Evolutionary conservation across 1,139 yeast species (phyloP), one percentile per base, ranked within the genome.

Genomic region (Geotrichum reessii): DNA sequence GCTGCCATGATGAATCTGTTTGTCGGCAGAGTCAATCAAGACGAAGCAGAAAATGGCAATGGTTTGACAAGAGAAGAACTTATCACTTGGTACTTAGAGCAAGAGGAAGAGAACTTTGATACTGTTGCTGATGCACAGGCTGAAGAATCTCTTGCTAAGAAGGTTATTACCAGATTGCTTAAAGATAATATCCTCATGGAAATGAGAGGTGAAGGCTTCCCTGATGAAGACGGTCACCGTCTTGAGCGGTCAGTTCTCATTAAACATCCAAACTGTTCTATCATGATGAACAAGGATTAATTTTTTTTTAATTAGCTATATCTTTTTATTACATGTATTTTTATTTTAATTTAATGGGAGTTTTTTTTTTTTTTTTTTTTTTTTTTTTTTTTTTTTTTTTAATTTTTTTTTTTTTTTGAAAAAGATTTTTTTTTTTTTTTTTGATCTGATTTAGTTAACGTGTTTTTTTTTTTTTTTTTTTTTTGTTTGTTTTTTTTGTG

Each of bases 141-240:
- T 19, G 97, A 92, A 71, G 78, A 87, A 63, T 81, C 80, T 54
- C 77, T 89, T 58, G 90, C 91, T 1, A 81, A 78, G 65, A 93
- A 90, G 72, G 97, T 95, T 17, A 76, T 93, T 69, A 86, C 84
- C 71, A 80, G 95, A 66, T 80, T 95, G 67, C 96, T 87, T 27
- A 87, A 87, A 70, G 98, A 93, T 69, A 83, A 88, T 68, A 84
- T 93, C 50, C 78, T 93, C 67, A 84, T 93, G 90, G 85, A 84
- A 66, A 85, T 95, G 53, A 82, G 83, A 37, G 91, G 90, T 54
- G 82, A 79, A 54, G 74, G 76, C 40, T 76, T 77, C 49, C 73
- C 69, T 33, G 77, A 70, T 21, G 74, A 71, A 25, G 73, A 63
- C 11, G 71, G 59, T 7, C 71, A 71, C 1, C 67, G 66, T 3